phyloP scores from a whole-genome alignment of 2,329 filamentous ascomycete genomes.

The Tolypocladium sp. region DNA sequence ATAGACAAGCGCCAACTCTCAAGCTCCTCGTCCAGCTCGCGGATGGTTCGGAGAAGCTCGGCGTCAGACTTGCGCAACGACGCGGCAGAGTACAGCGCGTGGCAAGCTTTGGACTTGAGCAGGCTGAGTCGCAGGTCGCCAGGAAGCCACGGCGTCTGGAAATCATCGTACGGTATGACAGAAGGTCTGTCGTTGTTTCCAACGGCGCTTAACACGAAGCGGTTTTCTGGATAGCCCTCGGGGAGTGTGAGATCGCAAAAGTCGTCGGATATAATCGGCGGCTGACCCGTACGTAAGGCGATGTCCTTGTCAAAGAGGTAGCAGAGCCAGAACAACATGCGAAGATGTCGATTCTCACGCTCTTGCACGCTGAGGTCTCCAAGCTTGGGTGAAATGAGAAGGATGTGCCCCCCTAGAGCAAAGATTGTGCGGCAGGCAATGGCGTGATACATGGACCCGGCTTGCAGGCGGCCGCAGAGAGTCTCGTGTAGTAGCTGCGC shows the following conservation, averaged over 20 bases:
- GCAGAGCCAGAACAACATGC: slow-evolving; percentile 43
- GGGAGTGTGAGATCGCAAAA: slow-evolving; percentile 44
- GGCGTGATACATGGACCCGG: slow-evolving; percentile 32
- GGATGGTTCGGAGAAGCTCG: slow-evolving; percentile 43
- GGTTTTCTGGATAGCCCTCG: slow-evolving; percentile 16
- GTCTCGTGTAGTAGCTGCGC: slow-evolving; percentile 31
- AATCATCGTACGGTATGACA: background rate
- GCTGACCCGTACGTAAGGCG: slow-evolving; percentile 41
- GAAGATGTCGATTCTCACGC: slow-evolving; percentile 22
- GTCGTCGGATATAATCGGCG: slow-evolving; percentile 38
- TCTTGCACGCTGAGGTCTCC: slow-evolving; percentile 10
- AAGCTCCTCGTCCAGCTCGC: slow-evolving; percentile 46
- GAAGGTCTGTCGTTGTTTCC: background rate
- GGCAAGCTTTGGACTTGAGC: slow-evolving; percentile 41
- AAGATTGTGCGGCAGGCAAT: slow-evolving; percentile 38
- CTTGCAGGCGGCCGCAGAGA: slow-evolving; percentile 35
- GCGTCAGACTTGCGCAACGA: slow-evolving; percentile 41
- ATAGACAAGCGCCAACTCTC: slow-evolving; percentile 45
- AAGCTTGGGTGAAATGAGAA: slow-evolving; percentile 5
- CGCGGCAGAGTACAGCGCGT: slow-evolving; percentile 38
- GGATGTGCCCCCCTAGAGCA: slow-evolving; percentile 35
- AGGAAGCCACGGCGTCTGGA: slow-evolving; percentile 25
- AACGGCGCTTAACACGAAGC: slow-evolving; percentile 4
- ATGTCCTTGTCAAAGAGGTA: slow-evolving; percentile 49
- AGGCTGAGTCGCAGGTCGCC: slow-evolving; percentile 39